Base-by-base conservation (phyloP, 345 rosid species). In the Tarenaya hassleriana region DNA sequence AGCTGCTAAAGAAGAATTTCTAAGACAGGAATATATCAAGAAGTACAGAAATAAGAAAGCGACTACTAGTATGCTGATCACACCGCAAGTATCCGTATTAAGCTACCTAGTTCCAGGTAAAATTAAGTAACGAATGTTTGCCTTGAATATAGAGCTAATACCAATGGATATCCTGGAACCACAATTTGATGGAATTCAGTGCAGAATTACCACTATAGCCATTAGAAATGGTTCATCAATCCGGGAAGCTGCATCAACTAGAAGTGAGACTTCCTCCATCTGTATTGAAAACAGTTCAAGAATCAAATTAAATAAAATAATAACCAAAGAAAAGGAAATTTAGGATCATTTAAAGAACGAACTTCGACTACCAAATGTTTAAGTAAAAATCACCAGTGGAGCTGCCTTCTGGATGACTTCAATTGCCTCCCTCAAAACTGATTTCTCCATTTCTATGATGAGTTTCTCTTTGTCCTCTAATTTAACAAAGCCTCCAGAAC, bases 171-270 rank as follows among this genome's bases (percentile, higher is more conserved):
- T 81, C 72, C 94, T 72, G 86, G 94, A 81, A 85, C 94, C 95
- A 88, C 85, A 92, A 78, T 81, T 84, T 79, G 84, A 79, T 64
- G 98, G 75, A 81, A 86, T 81, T 92, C 90, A 85, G 95, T 94
- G 79, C 96, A 77, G 88, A 79, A 83, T 88, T 92, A 92, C 96
- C 95, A 85, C 96, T 83, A 92, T 88, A 58, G 76, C 96, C 94
- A 85, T 83, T 40, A 88, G 76, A 81, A 88, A 83, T 27, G 98
- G 96, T 79, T 85, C 95, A 73, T 92, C 94, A 57, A 92, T 78
- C 74, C 77, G 86, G 69, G 96, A 74, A 63, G 75, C 76, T 27
- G 94, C 94, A 74, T 88, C 96, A 50, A 76, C 58, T 59, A 92
- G 94, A 66, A 88, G 91, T 14, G 98, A 81, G 64, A 81, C 74